These are phyloP conservation scores for Hymenoscyphus albidus DNA, from an alignment of 2,329 filamentous ascomycete species.

Conservation along the genomic window DNA sequence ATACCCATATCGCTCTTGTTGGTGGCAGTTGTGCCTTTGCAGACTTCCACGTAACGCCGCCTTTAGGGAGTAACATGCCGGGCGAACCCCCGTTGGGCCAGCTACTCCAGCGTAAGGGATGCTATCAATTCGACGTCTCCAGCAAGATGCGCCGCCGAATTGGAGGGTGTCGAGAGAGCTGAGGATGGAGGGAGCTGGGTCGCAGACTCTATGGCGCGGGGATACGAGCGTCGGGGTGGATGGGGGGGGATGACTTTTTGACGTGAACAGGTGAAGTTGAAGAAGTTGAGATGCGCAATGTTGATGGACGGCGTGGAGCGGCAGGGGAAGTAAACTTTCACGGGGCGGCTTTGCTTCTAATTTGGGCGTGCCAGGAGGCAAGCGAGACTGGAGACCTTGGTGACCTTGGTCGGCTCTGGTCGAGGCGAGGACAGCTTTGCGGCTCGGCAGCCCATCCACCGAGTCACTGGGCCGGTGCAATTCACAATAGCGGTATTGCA, in stretches of 20 bases:
- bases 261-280: slow-evolving; percentile 14
- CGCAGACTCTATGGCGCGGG: slow-evolving; percentile 20
- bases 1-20: slow-evolving; percentile 64
- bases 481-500: not conserved
- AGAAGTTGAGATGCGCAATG: slow-evolving; percentile 21
- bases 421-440: slow-evolving; percentile 8
- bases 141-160: slow-evolving; percentile 17
- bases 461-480: not conserved
- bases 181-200: slow-evolving; percentile 12
- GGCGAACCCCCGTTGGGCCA: slow-evolving; percentile 39
- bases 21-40: slow-evolving; percentile 76
- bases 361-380: slow-evolving; percentile 1
- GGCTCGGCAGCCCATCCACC: not conserved
- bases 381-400: slow-evolving; percentile 2
- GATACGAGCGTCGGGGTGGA: slow-evolving; percentile 6
- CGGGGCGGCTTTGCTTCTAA: not conserved
- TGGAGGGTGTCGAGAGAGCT: slow-evolving; percentile 5
- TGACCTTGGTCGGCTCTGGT: not conserved
- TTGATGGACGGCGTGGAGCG: not conserved
- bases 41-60: slow-evolving; percentile 89
- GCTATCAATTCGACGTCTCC: slow-evolving; percentile 29
- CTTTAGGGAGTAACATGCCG: slow-evolving; percentile 85
- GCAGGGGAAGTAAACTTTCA: slow-evolving; percentile 3
- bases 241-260: slow-evolving; percentile 1
- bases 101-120: slow-evolving; percentile 38